phyloP scores from a whole-genome alignment of 495 filamentous ascomycete genomes.

The Penicillium cataractarum region DNA sequence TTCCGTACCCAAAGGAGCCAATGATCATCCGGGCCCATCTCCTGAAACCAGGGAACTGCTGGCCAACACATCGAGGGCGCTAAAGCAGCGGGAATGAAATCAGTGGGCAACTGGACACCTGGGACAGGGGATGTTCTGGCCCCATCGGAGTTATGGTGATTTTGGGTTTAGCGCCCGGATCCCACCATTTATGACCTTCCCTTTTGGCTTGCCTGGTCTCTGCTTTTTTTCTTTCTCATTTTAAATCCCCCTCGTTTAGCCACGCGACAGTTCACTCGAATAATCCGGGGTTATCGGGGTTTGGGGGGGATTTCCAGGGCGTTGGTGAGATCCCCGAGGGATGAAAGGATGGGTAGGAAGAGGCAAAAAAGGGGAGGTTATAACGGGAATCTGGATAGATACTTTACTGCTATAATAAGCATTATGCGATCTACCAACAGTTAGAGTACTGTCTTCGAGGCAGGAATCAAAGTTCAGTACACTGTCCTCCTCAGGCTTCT shows the following conservation, averaged over 20 bases:
- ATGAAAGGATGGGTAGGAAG: not conserved
- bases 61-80: slow-evolving; percentile 10
- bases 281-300: slow-evolving; percentile 10
- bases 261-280: slow-evolving; percentile 12
- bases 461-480: not conserved
- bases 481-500: not conserved
- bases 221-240: not conserved
- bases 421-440: not conserved
- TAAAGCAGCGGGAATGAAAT: slow-evolving; percentile 3
- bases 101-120: not conserved
- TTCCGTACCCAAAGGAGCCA: not conserved
- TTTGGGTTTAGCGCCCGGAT: slow-evolving; percentile 20
- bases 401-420: not conserved
- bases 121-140: slow-evolving; percentile 6
- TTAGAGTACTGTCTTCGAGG: not conserved
- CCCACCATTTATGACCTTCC: slow-evolving; percentile 24
- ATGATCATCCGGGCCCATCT: not conserved
- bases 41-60: slow-evolving; percentile 5
- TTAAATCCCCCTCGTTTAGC: slow-evolving; percentile 3
- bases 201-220: slow-evolving; percentile 13
- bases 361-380: not conserved
- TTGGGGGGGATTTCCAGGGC: not conserved
- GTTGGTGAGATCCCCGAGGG: not conserved
- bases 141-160: slow-evolving; percentile 22
- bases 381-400: not conserved